Percentiles rank a stretch among this genome's conserved stretches.
phyloP scores from a whole-genome alignment of 768 basidiomycete genomes.

The Kwoniella europaea region DNA sequence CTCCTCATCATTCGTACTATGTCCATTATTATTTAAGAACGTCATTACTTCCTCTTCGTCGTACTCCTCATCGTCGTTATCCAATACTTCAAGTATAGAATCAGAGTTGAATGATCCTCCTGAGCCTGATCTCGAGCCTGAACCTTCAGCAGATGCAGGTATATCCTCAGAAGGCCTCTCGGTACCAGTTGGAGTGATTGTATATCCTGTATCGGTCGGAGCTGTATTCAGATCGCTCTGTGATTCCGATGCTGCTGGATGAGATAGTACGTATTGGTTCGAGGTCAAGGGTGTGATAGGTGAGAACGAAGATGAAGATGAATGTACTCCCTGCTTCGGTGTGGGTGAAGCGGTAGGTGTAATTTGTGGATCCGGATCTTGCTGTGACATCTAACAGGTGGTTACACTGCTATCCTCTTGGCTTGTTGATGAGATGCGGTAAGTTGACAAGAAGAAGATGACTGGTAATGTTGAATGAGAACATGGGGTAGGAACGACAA shows the following conservation, averaged over 20 bases:
- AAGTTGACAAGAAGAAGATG: neutral
- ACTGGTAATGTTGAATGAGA: neutral
- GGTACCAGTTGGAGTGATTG: neutral
- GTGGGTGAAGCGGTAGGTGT: constrained; percentile 2
- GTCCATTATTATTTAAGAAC: constrained; percentile 2
- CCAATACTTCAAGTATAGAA: constrained; percentile 27
- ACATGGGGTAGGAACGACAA: neutral
- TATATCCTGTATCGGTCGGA: neutral
- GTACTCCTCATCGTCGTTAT: constrained; percentile 27
- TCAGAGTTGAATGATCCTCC: constrained; percentile 24
- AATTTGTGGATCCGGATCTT: neutral
- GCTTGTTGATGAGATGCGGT: too few species aligned
- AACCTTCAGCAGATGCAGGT: neutral
- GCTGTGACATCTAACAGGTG: neutral
- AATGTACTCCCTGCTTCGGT: neutral
- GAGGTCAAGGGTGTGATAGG: constrained; percentile 14
- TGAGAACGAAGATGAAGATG: neutral
- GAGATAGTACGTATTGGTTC: constrained; percentile 16
- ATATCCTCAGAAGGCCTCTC: neutral
- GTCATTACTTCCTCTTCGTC: constrained; percentile 10
- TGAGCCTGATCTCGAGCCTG: constrained; percentile 12
- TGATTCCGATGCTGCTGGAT: constrained; percentile 3
- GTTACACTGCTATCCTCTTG: too few species aligned
- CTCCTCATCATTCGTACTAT: constrained; percentile 13
- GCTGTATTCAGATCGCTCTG: neutral